Evolutionary conservation across 768 basidiomycete species (phyloP).

Genomic region (Tricholoma hemisulphureum): DNA sequence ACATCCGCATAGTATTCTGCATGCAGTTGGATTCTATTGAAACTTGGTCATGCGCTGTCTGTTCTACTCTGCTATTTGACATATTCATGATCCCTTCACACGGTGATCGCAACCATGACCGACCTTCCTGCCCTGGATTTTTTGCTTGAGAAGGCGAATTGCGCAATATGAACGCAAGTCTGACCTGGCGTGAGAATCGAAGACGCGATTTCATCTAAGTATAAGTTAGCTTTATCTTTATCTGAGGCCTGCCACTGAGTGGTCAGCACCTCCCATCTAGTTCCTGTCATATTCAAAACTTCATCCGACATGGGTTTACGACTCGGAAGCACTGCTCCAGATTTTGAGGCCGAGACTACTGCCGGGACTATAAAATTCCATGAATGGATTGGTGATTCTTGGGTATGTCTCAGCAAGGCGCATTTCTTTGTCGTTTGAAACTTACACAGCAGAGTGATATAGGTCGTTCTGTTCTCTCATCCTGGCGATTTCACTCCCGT

Average conservation of each 20-base stretch:
- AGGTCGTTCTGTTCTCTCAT: conserved; percentile 92
- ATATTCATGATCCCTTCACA: not conserved
- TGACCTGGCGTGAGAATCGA: conserved; percentile 56
- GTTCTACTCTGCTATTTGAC: not conserved
- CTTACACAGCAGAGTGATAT: not conserved
- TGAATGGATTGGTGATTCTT: conserved; percentile 85
- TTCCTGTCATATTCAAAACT: too few relatives aligned
- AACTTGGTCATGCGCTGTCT: not conserved
- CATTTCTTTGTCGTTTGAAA: conserved; percentile 1
- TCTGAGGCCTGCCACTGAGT: not conserved
- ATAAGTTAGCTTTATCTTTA: not conserved
- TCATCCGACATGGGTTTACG: conserved; percentile 52
- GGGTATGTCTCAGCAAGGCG: conserved; percentile 60
- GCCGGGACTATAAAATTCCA: conserved; percentile 87
- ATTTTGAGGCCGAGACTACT: conserved; percentile 91
- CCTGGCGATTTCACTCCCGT: conserved; percentile 92
- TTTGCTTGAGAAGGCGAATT: conserved; percentile 21
- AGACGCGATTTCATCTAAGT: conserved; percentile 45
- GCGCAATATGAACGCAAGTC: conserved; percentile 44
- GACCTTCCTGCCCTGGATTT: not conserved
- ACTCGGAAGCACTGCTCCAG: conserved; percentile 85
- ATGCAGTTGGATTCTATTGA: conserved; percentile 91
- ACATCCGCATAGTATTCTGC: conserved; percentile 89
- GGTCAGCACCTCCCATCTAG: not conserved
- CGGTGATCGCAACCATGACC: not conserved